Evolutionary conservation across 1,139 yeast species (phyloP), one percentile per base, ranked within the genome.

Genomic region (Meyerozyma sp.): DNA sequence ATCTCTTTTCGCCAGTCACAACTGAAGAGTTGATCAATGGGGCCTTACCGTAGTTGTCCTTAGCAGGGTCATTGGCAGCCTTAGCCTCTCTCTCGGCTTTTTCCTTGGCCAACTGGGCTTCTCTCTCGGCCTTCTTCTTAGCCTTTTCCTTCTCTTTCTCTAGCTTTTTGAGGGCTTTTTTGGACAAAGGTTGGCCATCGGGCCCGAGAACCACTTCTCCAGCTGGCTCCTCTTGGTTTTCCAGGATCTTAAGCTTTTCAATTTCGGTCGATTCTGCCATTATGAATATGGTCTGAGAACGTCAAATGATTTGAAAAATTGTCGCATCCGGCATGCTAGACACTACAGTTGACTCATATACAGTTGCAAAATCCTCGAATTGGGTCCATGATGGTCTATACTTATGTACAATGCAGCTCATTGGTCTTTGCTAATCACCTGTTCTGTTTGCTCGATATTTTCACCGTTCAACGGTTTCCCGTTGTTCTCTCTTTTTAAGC

Each of bases 121-220:
- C 97, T 60, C 86, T 84, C 66, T 89, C 97, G 35, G 91, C 94
- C 73, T 91, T 91, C 77, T 90, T 90, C 58, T 79, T 82, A 53
- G 87, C 95, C 75, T 93, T 93, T 67, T 89, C 96, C 58, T 81
- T 80, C 65, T 91, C 97, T 64, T 93, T 93, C 63, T 88, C 95
- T 50, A 93, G 79, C 72, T 93, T 93, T 77, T 93, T 93, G 57
- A 93, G 74, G 2, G 96, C 98, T 65, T 90, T 93, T 69, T 93
- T 93, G 49, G 97, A 88, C 56, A 93, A 73, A 42, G 98, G 98
- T 68, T 82, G 86, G 37, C 98, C 98, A 65, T 93, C 97, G 65
- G 79, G 84, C 27, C 87, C 85, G 47, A 79, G 66, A 40, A 75
- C 56, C n/a, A 69, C 73, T 43, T 61, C 63, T 41, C 55, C 67